Evolutionary conservation across 768 basidiomycete species (phyloP).

Genomic region (Leccinum subtestaceum): DNA sequence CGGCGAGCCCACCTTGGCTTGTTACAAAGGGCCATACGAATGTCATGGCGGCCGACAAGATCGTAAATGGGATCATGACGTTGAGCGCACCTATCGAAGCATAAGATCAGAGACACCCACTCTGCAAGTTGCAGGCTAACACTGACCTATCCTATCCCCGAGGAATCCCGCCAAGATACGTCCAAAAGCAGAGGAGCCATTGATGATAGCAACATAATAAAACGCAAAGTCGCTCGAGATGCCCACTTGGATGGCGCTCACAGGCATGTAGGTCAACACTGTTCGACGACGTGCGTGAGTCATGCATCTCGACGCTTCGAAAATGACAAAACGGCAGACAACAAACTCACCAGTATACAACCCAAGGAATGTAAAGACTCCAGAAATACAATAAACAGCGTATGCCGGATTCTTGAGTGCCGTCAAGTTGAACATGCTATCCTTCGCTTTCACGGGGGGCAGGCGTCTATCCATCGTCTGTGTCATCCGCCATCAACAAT

Average conservation of each 20-base stretch:
- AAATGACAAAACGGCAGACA: neutral
- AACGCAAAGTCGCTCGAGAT: conserved; percentile 51
- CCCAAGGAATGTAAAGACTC: conserved; percentile 60
- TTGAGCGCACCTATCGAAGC: conserved; percentile 54
- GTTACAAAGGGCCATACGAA: conserved; percentile 69
- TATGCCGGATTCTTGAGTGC: conserved; percentile 50
- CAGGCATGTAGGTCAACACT: conserved; percentile 69
- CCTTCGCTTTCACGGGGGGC: conserved; percentile 49
- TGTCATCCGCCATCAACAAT: neutral
- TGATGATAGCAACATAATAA: conserved; percentile 67
- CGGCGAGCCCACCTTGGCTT: conserved; percentile 44
- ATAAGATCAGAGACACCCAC: neutral
- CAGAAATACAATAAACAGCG: conserved; percentile 54
- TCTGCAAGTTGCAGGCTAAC: neutral
- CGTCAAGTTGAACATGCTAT: conserved; percentile 55
- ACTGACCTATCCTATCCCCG: conserved; percentile 52
- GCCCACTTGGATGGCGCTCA: conserved; percentile 51
- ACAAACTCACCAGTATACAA: conserved; percentile 56
- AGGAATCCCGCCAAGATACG: conserved; percentile 52
- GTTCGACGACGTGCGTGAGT: neutral
- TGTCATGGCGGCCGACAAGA: conserved; percentile 54
- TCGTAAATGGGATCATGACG: conserved; percentile 62
- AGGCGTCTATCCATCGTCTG: conserved; percentile 44
- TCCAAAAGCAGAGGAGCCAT: conserved; percentile 62
- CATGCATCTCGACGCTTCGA: neutral